Percentiles rank a stretch among this genome's conserved stretches.
Evolutionary conservation across 768 basidiomycete species (phyloP).

Genomic region (Boletus tylopilopsis): DNA sequence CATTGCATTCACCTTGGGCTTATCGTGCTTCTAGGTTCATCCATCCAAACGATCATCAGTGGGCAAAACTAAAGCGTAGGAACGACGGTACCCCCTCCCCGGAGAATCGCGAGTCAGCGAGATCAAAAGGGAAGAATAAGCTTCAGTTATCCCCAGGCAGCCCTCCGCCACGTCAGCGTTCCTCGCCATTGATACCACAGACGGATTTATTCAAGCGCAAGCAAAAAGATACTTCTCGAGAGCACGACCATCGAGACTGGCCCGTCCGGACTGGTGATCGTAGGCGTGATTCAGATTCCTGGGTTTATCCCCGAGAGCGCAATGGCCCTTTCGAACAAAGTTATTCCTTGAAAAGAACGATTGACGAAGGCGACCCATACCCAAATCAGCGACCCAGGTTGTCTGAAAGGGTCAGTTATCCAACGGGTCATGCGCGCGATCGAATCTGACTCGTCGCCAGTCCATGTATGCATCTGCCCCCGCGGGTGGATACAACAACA

Average conservation of each 20-base stretch:
- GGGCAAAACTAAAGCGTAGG: conserved; percentile 28
- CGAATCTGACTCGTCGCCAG: conserved; percentile 16
- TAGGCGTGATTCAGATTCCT: conserved; percentile 23
- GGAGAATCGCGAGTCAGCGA: conserved; percentile 19
- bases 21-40: conserved; percentile 37
- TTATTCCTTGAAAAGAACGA: conserved; percentile 24
- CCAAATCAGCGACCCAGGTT: conserved; percentile 27
- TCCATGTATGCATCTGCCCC: conserved; percentile 7
- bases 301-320: conserved; percentile 21
- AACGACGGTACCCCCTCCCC: conserved; percentile 16
- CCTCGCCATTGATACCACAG: conserved; percentile 41
- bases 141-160: conserved; percentile 17
- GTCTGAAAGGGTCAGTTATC: conserved; percentile 26
- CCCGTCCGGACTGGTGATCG: conserved; percentile 18
- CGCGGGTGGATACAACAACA: conserved; percentile 2
- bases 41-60: conserved; percentile 47
- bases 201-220: conserved; percentile 40
- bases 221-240: conserved; percentile 22
- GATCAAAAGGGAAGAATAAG: conserved; percentile 23
- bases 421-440: background rate
- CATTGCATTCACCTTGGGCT: conserved; percentile 6
- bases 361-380: conserved; percentile 22
- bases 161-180: conserved; percentile 19
- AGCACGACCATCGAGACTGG: conserved; percentile 21
- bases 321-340: conserved; percentile 11